Evolutionary conservation across 371 early-diverging fungal species (phyloP).

Genomic region (Syncephalis plumigaleata): DNA sequence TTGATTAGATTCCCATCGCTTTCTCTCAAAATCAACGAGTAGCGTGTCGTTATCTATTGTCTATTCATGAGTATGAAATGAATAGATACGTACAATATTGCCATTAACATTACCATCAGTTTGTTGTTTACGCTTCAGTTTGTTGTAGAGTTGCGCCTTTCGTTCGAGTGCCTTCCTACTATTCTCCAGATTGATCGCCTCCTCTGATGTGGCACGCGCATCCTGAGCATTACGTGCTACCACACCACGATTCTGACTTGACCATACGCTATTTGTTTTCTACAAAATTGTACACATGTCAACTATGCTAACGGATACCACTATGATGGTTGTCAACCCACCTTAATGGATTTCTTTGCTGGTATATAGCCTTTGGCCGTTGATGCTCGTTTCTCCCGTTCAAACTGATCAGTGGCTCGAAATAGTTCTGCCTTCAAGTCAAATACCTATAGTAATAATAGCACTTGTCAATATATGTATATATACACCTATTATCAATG

Average conservation of each 20-base stretch:
- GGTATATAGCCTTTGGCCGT: conserved; percentile 1
- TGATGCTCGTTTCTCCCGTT: conserved; percentile 2
- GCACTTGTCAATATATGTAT: background rate
- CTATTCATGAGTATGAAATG: background rate
- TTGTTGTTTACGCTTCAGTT: conserved; percentile 1
- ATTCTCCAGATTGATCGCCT: conserved; percentile 4
- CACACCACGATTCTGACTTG: conserved; percentile 6
- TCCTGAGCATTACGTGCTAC: conserved; percentile 2
- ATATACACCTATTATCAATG: background rate
- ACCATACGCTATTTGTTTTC: conserved; percentile 5
- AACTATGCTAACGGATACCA: too few relatives aligned
- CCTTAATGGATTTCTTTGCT: conserved; percentile 1
- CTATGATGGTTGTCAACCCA: background rate
- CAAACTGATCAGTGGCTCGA: conserved; percentile 6
- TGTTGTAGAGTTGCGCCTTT: conserved; percentile 8
- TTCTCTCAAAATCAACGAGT: conserved; percentile 8
- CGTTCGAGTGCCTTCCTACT: conserved; percentile 6
- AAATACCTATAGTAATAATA: conserved; percentile 2
- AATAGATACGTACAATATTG: background rate
- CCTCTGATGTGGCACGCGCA: background rate
- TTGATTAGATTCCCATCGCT: conserved; percentile 1
- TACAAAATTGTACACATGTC: background rate
- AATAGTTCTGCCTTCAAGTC: conserved; percentile 9
- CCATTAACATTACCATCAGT: background rate
- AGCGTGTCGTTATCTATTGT: conserved; percentile 5